These are phyloP conservation scores for Purshia tridentata DNA, from an alignment of 306 rosid species.

Conservation along the genomic window DNA sequence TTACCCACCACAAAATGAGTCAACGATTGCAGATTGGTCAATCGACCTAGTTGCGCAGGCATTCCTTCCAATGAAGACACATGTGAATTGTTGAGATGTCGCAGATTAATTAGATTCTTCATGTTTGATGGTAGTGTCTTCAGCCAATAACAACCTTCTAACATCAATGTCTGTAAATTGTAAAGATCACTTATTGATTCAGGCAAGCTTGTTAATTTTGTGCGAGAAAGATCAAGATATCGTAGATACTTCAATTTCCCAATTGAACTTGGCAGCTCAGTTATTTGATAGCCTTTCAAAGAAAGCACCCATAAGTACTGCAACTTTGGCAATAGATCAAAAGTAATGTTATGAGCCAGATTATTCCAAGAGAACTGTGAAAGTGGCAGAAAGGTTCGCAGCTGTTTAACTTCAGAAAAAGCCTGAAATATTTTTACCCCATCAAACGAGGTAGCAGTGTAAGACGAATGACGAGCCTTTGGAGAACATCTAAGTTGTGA, in stretches of 20 bases:
- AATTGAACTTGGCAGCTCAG: background rate
- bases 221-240: background rate
- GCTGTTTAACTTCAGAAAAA: background rate
- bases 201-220: background rate
- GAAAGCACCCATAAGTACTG: slow-evolving; percentile 11
- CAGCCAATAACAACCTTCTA: background rate
- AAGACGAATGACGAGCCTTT: too few species aligned
- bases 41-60: background rate
- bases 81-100: background rate
- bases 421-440: too few species aligned
- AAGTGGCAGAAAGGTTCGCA: slow-evolving; percentile 20
- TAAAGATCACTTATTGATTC: slow-evolving; percentile 7
- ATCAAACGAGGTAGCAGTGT: too few species aligned
- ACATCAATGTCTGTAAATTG: slow-evolving; percentile 10
- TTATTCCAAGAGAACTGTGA: too few species aligned
- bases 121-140: background rate
- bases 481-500: too few species aligned
- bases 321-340: background rate
- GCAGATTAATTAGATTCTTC: background rate
- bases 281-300: background rate
- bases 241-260: slow-evolving; percentile 16
- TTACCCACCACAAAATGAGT: slow-evolving; percentile 3
- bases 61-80: background rate
- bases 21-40: background rate
- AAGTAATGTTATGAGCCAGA: background rate